phyloP scores from a whole-genome alignment of 192 early-diverging fungal genomes.

The Cladochytrium replicatum region DNA sequence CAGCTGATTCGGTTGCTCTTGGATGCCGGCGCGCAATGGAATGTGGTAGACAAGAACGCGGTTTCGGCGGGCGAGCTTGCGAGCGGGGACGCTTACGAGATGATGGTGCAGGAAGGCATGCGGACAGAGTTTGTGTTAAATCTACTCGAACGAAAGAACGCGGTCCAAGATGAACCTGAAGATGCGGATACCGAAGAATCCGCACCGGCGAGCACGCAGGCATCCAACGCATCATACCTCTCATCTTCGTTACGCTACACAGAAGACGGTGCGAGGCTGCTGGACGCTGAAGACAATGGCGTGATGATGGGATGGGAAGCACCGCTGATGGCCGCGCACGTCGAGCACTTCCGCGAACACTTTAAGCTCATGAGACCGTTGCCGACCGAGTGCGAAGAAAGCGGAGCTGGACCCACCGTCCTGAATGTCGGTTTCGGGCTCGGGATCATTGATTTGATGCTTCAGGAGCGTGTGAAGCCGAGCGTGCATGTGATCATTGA shows the following conservation, averaged over 20 bases:
- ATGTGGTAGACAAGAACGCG: slow-evolving; percentile 62
- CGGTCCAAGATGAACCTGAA: slow-evolving; percentile 25
- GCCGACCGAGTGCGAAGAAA: neutral
- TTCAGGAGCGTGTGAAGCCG: slow-evolving; percentile 62
- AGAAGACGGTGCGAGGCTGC: slow-evolving; percentile 58
- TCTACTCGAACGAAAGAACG: slow-evolving; percentile 28
- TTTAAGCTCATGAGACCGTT: neutral
- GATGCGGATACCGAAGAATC: slow-evolving; percentile 28
- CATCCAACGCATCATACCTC: slow-evolving; percentile 69
- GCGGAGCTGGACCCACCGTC: neutral
- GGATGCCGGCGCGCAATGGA: slow-evolving; percentile 63
- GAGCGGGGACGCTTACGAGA: slow-evolving; percentile 52
- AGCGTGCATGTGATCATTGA: slow-evolving; percentile 83
- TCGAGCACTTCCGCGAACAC: slow-evolving; percentile 38
- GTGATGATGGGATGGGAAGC: slow-evolving; percentile 99
- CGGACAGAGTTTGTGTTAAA: slow-evolving; percentile 74
- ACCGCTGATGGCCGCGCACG: slow-evolving; percentile 83
- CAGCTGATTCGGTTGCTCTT: slow-evolving; percentile 9
- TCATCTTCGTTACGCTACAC: slow-evolving; percentile 66
- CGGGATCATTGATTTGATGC: slow-evolving; percentile 74
- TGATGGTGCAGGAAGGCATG: slow-evolving; percentile 74
- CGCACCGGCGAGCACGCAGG: neutral
- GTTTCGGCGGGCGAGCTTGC: slow-evolving; percentile 82
- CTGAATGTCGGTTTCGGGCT: slow-evolving; percentile 70
- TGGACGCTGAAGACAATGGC: slow-evolving; percentile 81